A percentile compares a stretch with the other conserved stretches of the same genome.
These are phyloP conservation scores for Ustilago sp. DNA, from an alignment of 1,284 basidiomycete genomes.

Conservation along the genomic window DNA sequence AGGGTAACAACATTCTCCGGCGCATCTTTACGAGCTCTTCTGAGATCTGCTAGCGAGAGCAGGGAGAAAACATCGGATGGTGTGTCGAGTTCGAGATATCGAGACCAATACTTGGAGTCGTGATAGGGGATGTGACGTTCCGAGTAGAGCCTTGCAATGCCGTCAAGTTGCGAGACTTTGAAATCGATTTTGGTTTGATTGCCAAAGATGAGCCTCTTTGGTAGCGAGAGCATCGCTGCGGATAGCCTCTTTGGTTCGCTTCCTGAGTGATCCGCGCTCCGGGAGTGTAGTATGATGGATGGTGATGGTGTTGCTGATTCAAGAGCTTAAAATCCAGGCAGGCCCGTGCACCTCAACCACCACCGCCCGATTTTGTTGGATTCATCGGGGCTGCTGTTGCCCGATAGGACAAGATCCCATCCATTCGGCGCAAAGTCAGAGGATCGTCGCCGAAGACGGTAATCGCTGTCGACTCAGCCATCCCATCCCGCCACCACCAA, in stretches of 20 bases:
- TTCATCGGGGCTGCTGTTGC: neutral
- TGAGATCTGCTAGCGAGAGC: constrained; percentile 55
- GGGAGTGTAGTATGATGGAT: neutral
- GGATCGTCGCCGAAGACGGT: neutral
- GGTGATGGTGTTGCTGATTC: neutral
- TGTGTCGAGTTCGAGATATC: constrained; percentile 52
- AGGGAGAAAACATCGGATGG: constrained; percentile 57
- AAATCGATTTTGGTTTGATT: constrained; percentile 48
- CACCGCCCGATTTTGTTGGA: neutral
- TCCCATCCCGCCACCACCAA: neutral
- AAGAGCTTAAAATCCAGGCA: neutral
- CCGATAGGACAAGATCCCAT: neutral
- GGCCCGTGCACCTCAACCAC: constrained; percentile 16
- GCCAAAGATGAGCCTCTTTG: constrained; percentile 49
- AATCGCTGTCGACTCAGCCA: neutral
- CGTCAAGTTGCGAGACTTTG: constrained; percentile 36
- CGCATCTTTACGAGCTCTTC: constrained; percentile 42
- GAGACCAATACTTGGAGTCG: constrained; percentile 63
- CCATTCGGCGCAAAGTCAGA: neutral
- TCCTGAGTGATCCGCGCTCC: neutral
- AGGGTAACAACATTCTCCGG: constrained; percentile 65
- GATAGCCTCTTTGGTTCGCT: neutral
- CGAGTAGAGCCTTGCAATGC: constrained; percentile 61
- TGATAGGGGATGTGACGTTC: constrained; percentile 58
- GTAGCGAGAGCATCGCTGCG: constrained; percentile 38